Evolutionary conservation across 2,329 filamentous ascomycete species (phyloP).

Genomic region (Cercospora sp.): DNA sequence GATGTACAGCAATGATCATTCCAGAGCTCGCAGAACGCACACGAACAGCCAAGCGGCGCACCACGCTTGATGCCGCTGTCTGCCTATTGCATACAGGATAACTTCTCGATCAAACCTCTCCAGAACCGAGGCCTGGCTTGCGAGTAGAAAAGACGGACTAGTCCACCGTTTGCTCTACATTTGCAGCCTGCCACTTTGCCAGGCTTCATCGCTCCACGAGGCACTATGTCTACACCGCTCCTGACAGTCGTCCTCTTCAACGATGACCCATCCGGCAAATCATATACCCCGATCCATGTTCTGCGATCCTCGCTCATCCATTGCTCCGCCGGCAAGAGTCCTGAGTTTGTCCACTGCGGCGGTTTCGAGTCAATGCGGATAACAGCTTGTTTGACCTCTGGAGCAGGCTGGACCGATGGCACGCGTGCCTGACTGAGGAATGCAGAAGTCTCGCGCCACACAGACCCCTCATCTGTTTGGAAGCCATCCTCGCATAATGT

Average conservation of each 20-base stretch:
- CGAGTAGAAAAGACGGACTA: slow-evolving; percentile 3
- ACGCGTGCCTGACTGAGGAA: not conserved
- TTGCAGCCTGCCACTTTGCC: slow-evolving; percentile 1
- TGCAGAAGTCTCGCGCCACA: not conserved
- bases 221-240: not conserved
- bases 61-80: not conserved
- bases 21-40: not conserved
- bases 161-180: not conserved
- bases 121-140: not conserved
- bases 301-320: not conserved
- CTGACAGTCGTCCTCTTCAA: not conserved
- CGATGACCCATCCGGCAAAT: not conserved
- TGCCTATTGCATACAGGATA: not conserved
- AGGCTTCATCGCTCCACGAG: not conserved
- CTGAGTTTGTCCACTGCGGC: not conserved
- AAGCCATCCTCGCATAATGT: not conserved
- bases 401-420: not conserved
- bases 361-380: not conserved
- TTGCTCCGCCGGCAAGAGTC: not conserved
- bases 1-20: not conserved
- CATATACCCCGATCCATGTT: slow-evolving; percentile 4
- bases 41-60: not conserved
- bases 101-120: not conserved
- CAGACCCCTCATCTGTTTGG: not conserved
- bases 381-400: not conserved